A percentile compares a stretch with the other conserved stretches of the same genome.
These are phyloP conservation scores for Penicillium concentricum DNA, from an alignment of 2,329 filamentous ascomycete species.

Conservation along the genomic window DNA sequence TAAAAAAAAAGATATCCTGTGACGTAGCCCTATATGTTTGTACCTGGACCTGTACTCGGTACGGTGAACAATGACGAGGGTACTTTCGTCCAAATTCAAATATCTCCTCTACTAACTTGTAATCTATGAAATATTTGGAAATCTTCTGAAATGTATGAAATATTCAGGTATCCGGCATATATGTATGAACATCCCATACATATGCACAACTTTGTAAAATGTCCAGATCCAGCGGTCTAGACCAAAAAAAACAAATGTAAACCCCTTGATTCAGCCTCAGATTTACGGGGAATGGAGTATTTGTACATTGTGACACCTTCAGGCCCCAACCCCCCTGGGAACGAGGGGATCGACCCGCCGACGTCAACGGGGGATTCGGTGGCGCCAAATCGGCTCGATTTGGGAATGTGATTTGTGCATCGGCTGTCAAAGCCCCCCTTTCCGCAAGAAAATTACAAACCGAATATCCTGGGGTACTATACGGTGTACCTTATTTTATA, in stretches of 20 bases:
- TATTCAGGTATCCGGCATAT: background rate
- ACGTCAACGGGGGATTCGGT: conserved; percentile 9
- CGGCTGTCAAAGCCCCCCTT: background rate
- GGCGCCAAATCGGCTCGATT: conserved; percentile 8
- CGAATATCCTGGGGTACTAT: background rate
- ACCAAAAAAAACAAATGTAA: background rate
- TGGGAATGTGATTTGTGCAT: background rate
- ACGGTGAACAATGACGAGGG: background rate
- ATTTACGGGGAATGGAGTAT: background rate
- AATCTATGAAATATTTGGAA: background rate
- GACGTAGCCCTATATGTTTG: background rate
- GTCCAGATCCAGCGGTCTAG: background rate
- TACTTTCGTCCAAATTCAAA: background rate
- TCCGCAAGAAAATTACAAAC: background rate
- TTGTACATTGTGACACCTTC: background rate
- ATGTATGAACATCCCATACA: background rate
- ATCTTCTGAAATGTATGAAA: too few relatives aligned
- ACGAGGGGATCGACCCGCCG: conserved; percentile 11
- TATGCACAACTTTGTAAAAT: background rate
- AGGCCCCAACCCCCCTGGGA: conserved; percentile 1
- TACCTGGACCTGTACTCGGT: background rate
- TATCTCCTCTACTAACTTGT: background rate
- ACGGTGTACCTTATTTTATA: background rate
- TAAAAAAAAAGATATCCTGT: background rate
- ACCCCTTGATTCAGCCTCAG: conserved; percentile 1